Base-by-base conservation (phyloP, 176 grass and related monocot species). In the Bromus sterilis region DNA sequence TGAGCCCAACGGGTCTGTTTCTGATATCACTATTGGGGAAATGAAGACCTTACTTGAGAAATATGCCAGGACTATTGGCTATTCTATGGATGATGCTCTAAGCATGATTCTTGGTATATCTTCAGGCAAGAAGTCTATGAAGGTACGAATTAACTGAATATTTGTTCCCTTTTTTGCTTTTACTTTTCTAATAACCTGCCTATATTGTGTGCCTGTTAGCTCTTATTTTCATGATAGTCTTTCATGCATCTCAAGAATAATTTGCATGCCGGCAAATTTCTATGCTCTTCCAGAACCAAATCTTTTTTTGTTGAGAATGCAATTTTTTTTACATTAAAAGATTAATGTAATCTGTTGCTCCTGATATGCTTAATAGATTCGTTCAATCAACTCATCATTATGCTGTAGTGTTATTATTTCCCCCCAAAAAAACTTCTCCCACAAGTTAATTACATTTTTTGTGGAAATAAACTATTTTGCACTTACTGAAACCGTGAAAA, bases 21-120 rank as follows among this genome's bases (percentile, higher is more conserved):
- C 83, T 79, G 71, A 83, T 93, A 41, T 42, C 72, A 84, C 71
- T 84, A 28, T 80, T 53, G 57, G 56, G 35, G 97, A 99, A 80
- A 84, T 90, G 75, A 93, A 89, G 86, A 81, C 56, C 11, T 86
- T 99, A 86, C 89, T 99, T 42, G 85, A 93, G 74, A 96, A 84
- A 87, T 99, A 96, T 67, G 85, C 93, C 48, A 91, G 93, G 78
- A 99, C 66, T 74, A 93, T 93, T 84, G 93, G 97, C 63, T 89
- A 91, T 84, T 88, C 97, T 42, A 82, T 99, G 57, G 93, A 93
- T 80, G 93, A 91, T 91, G 97, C 93, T 79, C 82, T 99, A 49
- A 82, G 76, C 58, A 48, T 86, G 61, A 83, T 95, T 77, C 62
- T 96, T 77, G 87, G 85, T 66, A 85, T 96, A 71, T 88, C 79